These are phyloP conservation scores for Mallotus repandus DNA, from an alignment of 441 rosid genomes.

Conservation along the genomic window DNA sequence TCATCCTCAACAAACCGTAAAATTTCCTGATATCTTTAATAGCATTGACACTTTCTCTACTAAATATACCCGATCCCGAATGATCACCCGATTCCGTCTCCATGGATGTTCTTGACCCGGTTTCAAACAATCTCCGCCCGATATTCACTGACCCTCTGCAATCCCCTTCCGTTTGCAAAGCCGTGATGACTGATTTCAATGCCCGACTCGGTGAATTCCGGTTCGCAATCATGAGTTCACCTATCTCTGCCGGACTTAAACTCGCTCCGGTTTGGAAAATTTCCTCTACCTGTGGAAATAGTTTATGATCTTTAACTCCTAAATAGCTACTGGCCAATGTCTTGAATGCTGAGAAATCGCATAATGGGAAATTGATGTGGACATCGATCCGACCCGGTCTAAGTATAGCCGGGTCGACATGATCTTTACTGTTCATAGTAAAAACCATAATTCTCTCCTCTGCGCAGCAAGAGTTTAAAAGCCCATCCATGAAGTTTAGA, in stretches of 20 bases:
- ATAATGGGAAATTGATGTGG: conserved; percentile 61
- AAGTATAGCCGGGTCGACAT: conserved; percentile 51
- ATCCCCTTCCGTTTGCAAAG: conserved; percentile 61
- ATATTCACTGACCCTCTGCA: conserved; percentile 38
- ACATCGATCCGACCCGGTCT: conserved; percentile 80
- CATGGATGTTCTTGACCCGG: conserved; percentile 31
- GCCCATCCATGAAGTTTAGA: conserved; percentile 73
- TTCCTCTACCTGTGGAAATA: conserved; percentile 71
- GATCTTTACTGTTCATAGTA: conserved; percentile 57
- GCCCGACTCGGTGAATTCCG: conserved; percentile 72
- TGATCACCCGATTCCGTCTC: conserved; percentile 43
- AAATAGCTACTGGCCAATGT: conserved; percentile 52
- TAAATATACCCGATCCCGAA: conserved; percentile 33
- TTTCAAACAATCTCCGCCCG: conserved; percentile 29
- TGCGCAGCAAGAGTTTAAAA: conserved; percentile 49
- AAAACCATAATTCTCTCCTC: conserved; percentile 70
- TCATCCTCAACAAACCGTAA: conserved; percentile 62
- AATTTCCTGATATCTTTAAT: conserved; percentile 65
- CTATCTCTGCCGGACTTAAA: conserved; percentile 70
- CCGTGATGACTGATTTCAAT: conserved; percentile 55
- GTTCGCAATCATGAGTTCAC: conserved; percentile 72
- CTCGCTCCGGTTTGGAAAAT: conserved; percentile 58
- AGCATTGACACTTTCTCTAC: conserved; percentile 44
- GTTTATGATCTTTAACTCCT: conserved; percentile 62
- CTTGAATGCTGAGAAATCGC: conserved; percentile 59